Percentiles rank a stretch among this genome's conserved stretches.
Conservation (phyloP, 2,329 filamentous ascomycete species). For the Cladophialophora bantiana region DNA sequence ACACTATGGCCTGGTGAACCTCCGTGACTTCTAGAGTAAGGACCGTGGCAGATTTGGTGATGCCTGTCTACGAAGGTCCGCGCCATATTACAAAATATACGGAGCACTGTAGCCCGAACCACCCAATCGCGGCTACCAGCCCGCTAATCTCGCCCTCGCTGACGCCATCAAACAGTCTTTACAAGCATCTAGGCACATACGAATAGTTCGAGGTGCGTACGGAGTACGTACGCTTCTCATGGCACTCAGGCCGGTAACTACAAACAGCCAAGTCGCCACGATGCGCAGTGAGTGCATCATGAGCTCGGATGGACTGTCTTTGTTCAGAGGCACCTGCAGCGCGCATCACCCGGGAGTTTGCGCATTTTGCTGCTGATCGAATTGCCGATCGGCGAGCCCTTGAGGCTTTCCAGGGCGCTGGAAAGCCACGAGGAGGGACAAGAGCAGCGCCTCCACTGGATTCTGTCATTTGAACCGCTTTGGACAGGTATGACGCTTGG, state of each 20-base stretch:
- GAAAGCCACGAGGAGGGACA: slow-evolving; percentile 20
- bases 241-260: neutral
- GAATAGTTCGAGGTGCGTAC: neutral
- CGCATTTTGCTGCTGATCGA: slow-evolving; percentile 18
- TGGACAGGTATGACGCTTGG: slow-evolving; percentile 11
- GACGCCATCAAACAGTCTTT: neutral
- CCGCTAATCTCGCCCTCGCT: slow-evolving; percentile 12
- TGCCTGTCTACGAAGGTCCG: neutral
- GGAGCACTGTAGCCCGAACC: neutral
- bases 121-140: slow-evolving; percentile 10
- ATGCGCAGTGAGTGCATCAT: neutral
- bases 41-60: slow-evolving; percentile 5
- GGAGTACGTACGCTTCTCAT: neutral
- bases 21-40: neutral
- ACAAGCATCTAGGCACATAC: neutral
- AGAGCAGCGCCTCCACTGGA: slow-evolving; percentile 16
- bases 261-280: neutral
- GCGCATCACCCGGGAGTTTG: slow-evolving; percentile 7
- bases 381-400: slow-evolving; percentile 9
- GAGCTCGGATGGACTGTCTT: slow-evolving; percentile 12
- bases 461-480: slow-evolving; percentile 14
- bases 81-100: neutral
- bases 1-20: neutral
- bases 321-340: slow-evolving; percentile 9
- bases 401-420: slow-evolving; percentile 4